Base-by-base conservation (phyloP, 192 early-diverging fungal species). In the Coemansia sp. region DNA sequence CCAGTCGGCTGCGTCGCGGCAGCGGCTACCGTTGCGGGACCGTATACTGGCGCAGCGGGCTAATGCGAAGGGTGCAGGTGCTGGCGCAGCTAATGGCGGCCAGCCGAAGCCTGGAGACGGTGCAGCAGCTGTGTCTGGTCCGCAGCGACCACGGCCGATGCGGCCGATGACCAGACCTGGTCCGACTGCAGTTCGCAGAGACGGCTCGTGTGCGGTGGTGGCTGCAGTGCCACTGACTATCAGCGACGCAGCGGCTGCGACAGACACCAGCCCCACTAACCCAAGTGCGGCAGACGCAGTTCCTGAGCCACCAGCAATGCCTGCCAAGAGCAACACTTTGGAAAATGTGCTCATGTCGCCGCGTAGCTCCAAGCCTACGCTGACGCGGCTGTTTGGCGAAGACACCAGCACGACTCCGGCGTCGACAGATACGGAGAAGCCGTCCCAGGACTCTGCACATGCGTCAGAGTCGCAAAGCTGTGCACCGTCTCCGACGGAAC, bases 271-370 rank as follows among this genome's bases (percentile, higher is more conserved):
- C 24, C 17, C 38, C 1, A 3, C 51, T 5, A 23, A 57, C 55
- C 39, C 39, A 19, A 39, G 43, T 17, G 57, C 57, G 8, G 32
- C 50, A 2, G 27, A 53, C 47, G 21, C 64, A 23, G 51, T 57
- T 7, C 52, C 49, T 15, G 62, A 45, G 53, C 69, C 59, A 29
- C 69, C 63, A 15, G 61, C 62, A 11, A 60, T 68, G 60, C 41
- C 22, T 9, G 22, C 41, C 25, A 67, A 67, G 38, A 53, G 51
- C 49, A 59, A 45, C 35, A 70, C 64, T 32, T 38, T 79, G 5
- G 77, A 74, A 2, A 62, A 45, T 23, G 41, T 79, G 52, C 64
- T 79, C 23, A 59, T 79, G 60, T 79, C 76, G 11, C 71, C 76
- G 6, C 62, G 56, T 8, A 50, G 60, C 17, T 22, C 54, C 17